phyloP scores from a whole-genome alignment of 805 yeast species.

The Sugiyamaella lignohabitans region DNA sequence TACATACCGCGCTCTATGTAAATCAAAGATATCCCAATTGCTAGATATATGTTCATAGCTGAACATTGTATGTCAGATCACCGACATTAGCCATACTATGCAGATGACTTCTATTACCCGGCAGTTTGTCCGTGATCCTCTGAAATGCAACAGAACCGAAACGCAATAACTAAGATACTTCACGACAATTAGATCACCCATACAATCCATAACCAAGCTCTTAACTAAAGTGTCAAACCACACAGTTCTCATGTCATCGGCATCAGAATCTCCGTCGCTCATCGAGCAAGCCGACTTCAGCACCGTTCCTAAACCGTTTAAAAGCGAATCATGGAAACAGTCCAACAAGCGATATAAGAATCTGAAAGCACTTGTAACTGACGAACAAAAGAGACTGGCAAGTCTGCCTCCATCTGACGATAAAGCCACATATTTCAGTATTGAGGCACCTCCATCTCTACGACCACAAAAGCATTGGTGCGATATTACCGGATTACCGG shows the following conservation, averaged over 20 bases:
- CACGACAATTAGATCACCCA: no score
- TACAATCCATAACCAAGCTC: no score
- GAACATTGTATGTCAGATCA: no score
- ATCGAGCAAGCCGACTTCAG: constrained; percentile 25
- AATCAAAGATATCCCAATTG: no score
- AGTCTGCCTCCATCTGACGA: constrained; percentile 32
- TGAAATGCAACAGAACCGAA: no score
- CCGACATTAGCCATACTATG: no score
- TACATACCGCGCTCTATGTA: no score
- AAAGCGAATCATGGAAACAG: constrained; percentile 45
- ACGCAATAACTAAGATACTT: no score
- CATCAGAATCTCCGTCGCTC: background rate
- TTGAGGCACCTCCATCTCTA: constrained; percentile 83
- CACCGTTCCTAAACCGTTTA: constrained; percentile 40
- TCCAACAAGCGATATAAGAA: constrained; percentile 66
- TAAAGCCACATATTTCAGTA: constrained; percentile 56
- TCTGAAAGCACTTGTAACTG: constrained; percentile 61
- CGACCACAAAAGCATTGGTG: constrained; percentile 79
- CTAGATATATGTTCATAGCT: no score
- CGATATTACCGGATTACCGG: constrained; percentile 86
- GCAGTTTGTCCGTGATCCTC: no score
- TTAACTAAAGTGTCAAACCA: no score
- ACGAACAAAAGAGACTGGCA: constrained; percentile 63
- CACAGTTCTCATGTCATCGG: background rate
- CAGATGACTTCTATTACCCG: no score